Percentiles rank a stretch among this genome's conserved stretches.
Evolutionary conservation across 2,329 filamentous ascomycete species (phyloP).

Genomic region (Ceratocystis eucalypticola): DNA sequence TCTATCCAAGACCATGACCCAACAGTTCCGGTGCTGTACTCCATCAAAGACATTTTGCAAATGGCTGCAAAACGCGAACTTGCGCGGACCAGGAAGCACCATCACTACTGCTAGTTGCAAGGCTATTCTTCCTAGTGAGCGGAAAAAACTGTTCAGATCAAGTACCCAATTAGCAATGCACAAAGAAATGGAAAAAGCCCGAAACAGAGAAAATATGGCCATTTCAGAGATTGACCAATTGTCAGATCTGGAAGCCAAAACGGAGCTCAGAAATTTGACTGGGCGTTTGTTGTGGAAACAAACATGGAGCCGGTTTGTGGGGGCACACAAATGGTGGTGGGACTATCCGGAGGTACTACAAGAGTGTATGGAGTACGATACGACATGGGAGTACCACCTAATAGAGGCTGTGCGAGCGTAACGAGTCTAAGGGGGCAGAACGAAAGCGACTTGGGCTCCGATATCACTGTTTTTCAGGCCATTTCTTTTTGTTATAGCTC

Average conservation of each 20-base stretch:
- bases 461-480: background rate
- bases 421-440: background rate
- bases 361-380: constrained; percentile 41
- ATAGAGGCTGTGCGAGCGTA: constrained; percentile 37
- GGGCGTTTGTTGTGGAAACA: constrained; percentile 48
- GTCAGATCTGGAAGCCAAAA: constrained; percentile 27
- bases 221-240: background rate
- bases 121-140: constrained; percentile 29
- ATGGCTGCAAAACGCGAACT: constrained; percentile 44
- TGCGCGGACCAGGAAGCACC: constrained; percentile 36
- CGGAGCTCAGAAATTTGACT: constrained; percentile 38
- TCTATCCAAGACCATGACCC: constrained; percentile 45
- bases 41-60: constrained; percentile 45
- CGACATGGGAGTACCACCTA: constrained; percentile 45
- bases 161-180: background rate
- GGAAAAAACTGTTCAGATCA: constrained; percentile 16
- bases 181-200: background rate
- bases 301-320: constrained; percentile 43
- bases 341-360: constrained; percentile 40
- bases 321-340: constrained; percentile 46
- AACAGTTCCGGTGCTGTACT: constrained; percentile 44
- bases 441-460: background rate
- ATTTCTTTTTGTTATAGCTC: constrained; percentile 4
- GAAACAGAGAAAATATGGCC: background rate
- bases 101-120: constrained; percentile 37